Evolutionary conservation across 1,284 basidiomycete genomes (phyloP).

Genomic region (Apiotrichum porosum): DNA sequence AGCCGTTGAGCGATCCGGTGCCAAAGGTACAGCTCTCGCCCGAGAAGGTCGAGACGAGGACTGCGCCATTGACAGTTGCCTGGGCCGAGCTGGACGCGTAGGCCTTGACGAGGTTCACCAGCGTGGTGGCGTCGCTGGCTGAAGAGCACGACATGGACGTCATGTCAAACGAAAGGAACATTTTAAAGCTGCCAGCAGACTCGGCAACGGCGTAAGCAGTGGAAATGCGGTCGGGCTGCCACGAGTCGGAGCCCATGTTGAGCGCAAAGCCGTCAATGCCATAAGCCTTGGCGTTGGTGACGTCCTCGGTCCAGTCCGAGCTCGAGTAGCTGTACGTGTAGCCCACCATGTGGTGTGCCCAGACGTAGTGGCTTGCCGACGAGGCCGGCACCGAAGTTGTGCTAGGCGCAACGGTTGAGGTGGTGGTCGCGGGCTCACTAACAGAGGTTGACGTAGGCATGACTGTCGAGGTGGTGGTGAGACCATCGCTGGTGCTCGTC

Average conservation of each 20-base stretch:
- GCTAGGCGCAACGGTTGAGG: neutral
- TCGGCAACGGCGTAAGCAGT: slow-evolving; percentile 59
- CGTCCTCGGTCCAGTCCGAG: slow-evolving; percentile 43
- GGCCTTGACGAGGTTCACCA: slow-evolving; percentile 59
- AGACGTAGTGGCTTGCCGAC: slow-evolving; percentile 32
- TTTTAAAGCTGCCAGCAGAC: slow-evolving; percentile 56
- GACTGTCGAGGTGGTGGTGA: slow-evolving; percentile 4
- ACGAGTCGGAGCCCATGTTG: slow-evolving; percentile 62
- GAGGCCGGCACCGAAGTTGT: slow-evolving; percentile 24
- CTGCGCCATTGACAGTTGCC: slow-evolving; percentile 54
- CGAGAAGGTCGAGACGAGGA: slow-evolving; percentile 70
- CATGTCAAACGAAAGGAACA: slow-evolving; percentile 57
- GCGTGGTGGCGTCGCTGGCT: slow-evolving; percentile 53
- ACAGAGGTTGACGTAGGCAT: slow-evolving; percentile 2
- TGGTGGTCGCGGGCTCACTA: slow-evolving; percentile 5
- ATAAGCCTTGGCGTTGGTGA: slow-evolving; percentile 41
- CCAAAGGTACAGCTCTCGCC: slow-evolving; percentile 70
- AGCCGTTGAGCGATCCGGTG: slow-evolving; percentile 42
- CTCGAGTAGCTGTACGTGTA: slow-evolving; percentile 45
- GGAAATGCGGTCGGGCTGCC: slow-evolving; percentile 60
- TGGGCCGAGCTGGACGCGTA: slow-evolving; percentile 62
- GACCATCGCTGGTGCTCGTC: too few species aligned
- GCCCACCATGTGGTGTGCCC: slow-evolving; percentile 48
- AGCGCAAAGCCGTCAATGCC: slow-evolving; percentile 61
- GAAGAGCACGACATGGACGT: slow-evolving; percentile 54